Evolutionary conservation across 2,329 filamentous ascomycete genomes (phyloP).

Genomic region (Elsinoe batatas): DNA sequence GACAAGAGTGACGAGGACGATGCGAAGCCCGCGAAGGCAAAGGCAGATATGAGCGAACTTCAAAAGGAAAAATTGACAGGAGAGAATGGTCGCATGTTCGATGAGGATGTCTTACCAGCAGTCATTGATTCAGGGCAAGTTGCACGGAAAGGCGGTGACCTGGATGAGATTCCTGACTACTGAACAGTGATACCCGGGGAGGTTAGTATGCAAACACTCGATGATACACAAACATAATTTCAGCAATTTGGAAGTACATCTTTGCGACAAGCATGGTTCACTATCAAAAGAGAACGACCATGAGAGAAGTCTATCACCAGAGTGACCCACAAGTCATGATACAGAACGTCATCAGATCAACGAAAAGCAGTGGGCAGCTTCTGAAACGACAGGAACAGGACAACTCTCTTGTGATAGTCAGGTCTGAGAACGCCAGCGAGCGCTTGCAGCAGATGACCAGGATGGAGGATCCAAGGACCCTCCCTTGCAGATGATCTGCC

Average conservation of each 20-base stretch:
- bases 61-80: constrained; percentile 22
- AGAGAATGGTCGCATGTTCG: constrained; percentile 24
- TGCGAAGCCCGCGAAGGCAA: constrained; percentile 11
- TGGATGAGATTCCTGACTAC: not conserved
- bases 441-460: not conserved
- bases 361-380: too few species aligned
- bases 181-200: not conserved
- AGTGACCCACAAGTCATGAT: not conserved
- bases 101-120: constrained; percentile 17
- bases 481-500: constrained; percentile 4
- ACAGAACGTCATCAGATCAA: not conserved
- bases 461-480: not conserved
- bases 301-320: not conserved
- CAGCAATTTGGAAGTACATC: not conserved
- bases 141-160: not conserved
- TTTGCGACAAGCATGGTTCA: too few species aligned
- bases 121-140: constrained; percentile 9
- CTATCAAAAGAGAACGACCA: not conserved
- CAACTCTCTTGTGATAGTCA: not conserved
- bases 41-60: constrained; percentile 23
- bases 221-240: not conserved
- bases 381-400: not conserved
- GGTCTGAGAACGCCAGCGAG: not conserved
- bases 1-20: constrained; percentile 6
- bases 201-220: not conserved